A percentile compares a stretch with the other conserved stretches of the same genome.
Conservation (phyloP, 148 eudicot genomes). For the Selenicereus undatus region DNA sequence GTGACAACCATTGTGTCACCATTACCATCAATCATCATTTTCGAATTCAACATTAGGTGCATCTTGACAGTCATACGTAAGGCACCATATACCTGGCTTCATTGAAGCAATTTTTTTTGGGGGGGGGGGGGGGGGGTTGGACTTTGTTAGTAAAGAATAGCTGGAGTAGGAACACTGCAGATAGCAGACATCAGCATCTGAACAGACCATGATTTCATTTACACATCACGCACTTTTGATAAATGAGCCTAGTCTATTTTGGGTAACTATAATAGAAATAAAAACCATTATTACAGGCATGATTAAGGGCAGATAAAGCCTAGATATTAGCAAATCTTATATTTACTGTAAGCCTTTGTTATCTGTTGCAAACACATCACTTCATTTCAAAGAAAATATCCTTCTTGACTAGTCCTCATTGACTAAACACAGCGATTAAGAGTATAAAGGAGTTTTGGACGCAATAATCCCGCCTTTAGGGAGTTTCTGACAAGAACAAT, state of each 20-base stretch:
- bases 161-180: not conserved
- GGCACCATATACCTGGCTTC: conserved; percentile 79
- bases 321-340: not conserved
- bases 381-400: not conserved
- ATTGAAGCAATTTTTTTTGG: conserved; percentile 6
- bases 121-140: not conserved
- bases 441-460: too few relatives aligned
- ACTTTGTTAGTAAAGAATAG: conserved; percentile 11
- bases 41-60: conserved; percentile 90
- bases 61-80: conserved; percentile 93
- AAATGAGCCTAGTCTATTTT: not conserved
- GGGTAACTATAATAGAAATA: not conserved
- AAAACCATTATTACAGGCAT: not conserved
- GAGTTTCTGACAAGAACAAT: too few relatives aligned
- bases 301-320: not conserved
- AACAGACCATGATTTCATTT: not conserved
- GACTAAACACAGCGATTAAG: not conserved
- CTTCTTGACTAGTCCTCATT: not conserved
- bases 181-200: not conserved
- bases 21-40: conserved; percentile 72
- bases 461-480: too few relatives aligned
- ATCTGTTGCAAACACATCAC: not conserved
- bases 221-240: not conserved
- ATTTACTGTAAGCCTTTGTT: not conserved
- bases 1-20: conserved; percentile 70